These are phyloP conservation scores for Pholiota molesta DNA, from an alignment of 768 basidiomycete species.

Conservation along the genomic window DNA sequence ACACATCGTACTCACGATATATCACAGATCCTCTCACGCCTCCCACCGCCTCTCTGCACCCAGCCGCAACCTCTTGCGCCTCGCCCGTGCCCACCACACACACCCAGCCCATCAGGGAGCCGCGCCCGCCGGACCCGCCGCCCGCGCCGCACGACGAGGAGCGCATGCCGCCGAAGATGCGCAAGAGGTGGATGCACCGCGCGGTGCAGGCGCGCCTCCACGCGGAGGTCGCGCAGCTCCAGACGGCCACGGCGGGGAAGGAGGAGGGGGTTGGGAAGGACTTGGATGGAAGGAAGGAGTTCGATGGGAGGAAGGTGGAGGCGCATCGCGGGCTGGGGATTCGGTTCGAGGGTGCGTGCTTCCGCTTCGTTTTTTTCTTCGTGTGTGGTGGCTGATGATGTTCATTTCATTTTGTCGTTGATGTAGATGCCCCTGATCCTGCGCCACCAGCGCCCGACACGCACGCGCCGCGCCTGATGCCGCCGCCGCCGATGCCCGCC, in stretches of 20 bases:
- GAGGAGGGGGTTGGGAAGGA: no score
- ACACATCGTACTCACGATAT: no score
- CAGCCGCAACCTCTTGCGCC: neutral
- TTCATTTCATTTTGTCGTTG: no score
- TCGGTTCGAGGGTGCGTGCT: constrained; percentile 13
- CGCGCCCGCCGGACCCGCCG: constrained; percentile 20
- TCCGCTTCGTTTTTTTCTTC: neutral
- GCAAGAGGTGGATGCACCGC: constrained; percentile 21
- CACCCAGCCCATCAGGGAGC: constrained; percentile 11
- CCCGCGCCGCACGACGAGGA: constrained; percentile 29
- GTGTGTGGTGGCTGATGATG: no score
- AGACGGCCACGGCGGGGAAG: neutral
- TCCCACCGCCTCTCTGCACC: no score
- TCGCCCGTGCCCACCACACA: neutral
- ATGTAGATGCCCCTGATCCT: neutral
- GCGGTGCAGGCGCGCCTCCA: constrained; percentile 30
- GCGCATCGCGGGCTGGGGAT: constrained; percentile 16
- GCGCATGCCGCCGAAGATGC: constrained; percentile 63
- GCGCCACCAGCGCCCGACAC: neutral
- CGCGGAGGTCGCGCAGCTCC: constrained; percentile 5
- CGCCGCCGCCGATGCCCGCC: constrained; percentile 54
- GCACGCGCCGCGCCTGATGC: constrained; percentile 27
- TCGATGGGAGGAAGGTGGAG: constrained; percentile 1
- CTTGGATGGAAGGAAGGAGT: neutral
- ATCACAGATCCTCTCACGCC: no score